Conservation (phyloP, 257 asterid genomes). For the Capsicum chinense region DNA sequence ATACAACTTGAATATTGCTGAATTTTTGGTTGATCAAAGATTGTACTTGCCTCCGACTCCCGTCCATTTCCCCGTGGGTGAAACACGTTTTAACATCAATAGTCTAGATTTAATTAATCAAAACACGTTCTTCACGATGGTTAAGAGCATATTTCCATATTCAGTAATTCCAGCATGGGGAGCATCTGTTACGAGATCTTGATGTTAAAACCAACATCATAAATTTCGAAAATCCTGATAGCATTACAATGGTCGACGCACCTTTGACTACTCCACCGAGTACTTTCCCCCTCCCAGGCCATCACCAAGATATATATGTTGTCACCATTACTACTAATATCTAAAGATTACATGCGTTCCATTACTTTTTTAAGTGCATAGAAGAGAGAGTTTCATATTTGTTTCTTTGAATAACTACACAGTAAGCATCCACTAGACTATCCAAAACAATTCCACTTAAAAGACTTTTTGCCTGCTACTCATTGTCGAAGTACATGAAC, state of each 20-base stretch:
- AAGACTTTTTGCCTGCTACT: neutral
- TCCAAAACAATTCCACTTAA: neutral
- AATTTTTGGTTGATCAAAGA: slow-evolving; percentile 14
- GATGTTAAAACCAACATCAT: neutral
- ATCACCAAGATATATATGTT: neutral
- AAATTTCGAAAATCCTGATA: neutral
- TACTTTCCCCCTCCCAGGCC: too few relatives aligned
- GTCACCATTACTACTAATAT: neutral
- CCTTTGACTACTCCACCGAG: too few relatives aligned
- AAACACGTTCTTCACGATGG: neutral
- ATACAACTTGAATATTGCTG: neutral
- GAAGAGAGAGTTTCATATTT: neutral
- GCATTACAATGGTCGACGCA: neutral
- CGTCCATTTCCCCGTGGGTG: neutral
- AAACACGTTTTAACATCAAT: neutral
- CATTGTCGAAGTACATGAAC: neutral
- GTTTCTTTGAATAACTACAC: neutral
- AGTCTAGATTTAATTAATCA: neutral
- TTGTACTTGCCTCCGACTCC: neutral
- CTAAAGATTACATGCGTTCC: neutral
- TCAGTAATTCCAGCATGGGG: neutral
- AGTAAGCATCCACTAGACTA: neutral
- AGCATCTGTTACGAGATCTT: slow-evolving; percentile 10
- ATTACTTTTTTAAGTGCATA: neutral
- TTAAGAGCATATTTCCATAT: neutral